phyloP scores from a whole-genome alignment of 2,329 filamentous ascomycete genomes.

The Malbranchea zuffiana region DNA sequence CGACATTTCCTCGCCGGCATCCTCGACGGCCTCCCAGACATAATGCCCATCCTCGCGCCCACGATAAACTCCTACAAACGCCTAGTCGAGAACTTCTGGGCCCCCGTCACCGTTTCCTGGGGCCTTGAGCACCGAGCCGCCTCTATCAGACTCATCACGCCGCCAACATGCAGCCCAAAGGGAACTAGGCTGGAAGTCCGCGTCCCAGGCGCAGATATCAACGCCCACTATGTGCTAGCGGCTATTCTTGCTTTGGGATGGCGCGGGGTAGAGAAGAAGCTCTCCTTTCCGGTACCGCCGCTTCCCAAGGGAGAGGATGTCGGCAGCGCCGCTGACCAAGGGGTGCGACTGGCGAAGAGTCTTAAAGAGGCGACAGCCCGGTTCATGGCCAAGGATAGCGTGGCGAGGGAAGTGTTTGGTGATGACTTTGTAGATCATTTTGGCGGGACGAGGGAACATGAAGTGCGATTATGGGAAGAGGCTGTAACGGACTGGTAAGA shows the following conservation, averaged over 20 bases:
- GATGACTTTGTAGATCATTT: slow-evolving; percentile 95
- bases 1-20: slow-evolving; percentile 88
- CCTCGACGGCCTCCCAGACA: slow-evolving; percentile 75
- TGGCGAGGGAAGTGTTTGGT: slow-evolving; percentile 88
- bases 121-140: slow-evolving; percentile 90
- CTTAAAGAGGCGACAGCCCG: slow-evolving; percentile 71
- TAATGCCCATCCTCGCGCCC: slow-evolving; percentile 91
- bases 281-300: slow-evolving; percentile 70
- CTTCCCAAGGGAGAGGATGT: slow-evolving; percentile 77
- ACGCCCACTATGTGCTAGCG: slow-evolving; percentile 75
- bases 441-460: slow-evolving; percentile 83
- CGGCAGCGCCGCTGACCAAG: slow-evolving; percentile 58
- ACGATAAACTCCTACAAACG: slow-evolving; percentile 98
- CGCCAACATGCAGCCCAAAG: slow-evolving; percentile 71
- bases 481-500: slow-evolving; percentile 93
- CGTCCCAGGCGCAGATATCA: slow-evolving; percentile 87
- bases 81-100: slow-evolving; percentile 98
- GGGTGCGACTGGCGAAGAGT: slow-evolving; percentile 68
- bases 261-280: slow-evolving; percentile 84
- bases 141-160: slow-evolving; percentile 78
- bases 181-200: slow-evolving; percentile 88
- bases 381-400: slow-evolving; percentile 66
- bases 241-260: slow-evolving; percentile 81
- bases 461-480: slow-evolving; percentile 83
- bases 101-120: slow-evolving; percentile 94